Evolutionary conservation across 805 yeast species (phyloP).

Genomic region (Monosporozyma unispora): DNA sequence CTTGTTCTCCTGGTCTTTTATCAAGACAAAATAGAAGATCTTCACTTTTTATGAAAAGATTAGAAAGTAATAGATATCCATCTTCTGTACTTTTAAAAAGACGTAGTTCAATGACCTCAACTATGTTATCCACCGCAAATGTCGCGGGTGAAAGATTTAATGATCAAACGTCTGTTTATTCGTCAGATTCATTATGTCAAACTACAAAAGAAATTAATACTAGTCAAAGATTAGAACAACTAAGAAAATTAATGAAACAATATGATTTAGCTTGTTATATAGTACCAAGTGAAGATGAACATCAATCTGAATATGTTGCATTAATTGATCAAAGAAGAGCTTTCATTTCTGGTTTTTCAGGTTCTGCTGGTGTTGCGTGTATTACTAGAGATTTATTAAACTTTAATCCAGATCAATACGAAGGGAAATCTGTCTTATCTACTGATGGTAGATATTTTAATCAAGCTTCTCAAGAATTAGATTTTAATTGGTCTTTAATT

Average conservation of each 20-base stretch:
- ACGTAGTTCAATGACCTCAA: not conserved
- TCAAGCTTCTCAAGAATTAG: conserved; percentile 82
- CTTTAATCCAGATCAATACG: conserved; percentile 33
- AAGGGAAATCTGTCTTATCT: conserved; percentile 68
- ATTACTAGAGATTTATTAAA: conserved; percentile 44
- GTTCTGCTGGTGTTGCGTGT: conserved; percentile 90
- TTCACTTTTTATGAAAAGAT: conserved; percentile 33
- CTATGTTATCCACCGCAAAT: not conserved
- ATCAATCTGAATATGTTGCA: conserved; percentile 84
- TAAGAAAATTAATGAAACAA: conserved; percentile 57
- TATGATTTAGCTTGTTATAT: conserved; percentile 63
- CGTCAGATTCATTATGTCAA: conserved; percentile 33
- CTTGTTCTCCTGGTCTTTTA: conserved; percentile 75
- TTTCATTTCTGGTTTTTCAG: conserved; percentile 81
- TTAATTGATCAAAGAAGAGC: conserved; percentile 73
- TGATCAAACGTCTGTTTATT: conserved; percentile 30
- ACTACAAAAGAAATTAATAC: conserved; percentile 42
- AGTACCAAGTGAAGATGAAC: conserved; percentile 86
- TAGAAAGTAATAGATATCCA: conserved; percentile 18
- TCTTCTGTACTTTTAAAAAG: not conserved
- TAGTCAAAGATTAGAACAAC: conserved; percentile 46
- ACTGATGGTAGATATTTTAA: conserved; percentile 94
- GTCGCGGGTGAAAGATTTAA: not conserved
- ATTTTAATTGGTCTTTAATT: conserved; percentile 66
- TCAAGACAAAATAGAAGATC: conserved; percentile 60